Base-by-base conservation (phyloP, 108 stramenopile species). In the Nitzschia sp. region DNA sequence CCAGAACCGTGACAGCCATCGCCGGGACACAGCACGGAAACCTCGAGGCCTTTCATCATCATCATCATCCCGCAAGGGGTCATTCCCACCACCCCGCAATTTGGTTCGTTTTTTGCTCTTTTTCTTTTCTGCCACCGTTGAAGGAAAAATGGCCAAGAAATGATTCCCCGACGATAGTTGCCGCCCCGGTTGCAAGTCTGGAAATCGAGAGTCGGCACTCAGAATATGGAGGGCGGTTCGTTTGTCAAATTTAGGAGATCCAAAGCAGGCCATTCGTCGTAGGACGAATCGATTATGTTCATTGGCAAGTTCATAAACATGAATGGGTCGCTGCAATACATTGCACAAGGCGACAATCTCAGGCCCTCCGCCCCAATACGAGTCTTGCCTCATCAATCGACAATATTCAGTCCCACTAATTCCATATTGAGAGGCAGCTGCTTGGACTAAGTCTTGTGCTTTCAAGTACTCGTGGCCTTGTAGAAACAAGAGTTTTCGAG, bases 341-440 rank as follows among this genome's bases (percentile, higher is more conserved):
- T 98, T 98, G 72, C 87, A 87, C 36, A 98, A 67, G 19, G 96
- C 96, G 30, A 98, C 96, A 66, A 98, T 94, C 69, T 98, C 97
- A 26, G 96, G 96, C 15, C 97, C 97, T 25, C 97, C 97, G 35
- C 97, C 97, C 97, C 97, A 98, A 53, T 89, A 89, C 45, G 80
- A 83, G 36, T 97, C 93, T 75, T 89, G 79, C 54, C 87, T 75
- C 96, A 98, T 96, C 53, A 71, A 60, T 26, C 80, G 78, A 75
- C 95, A 94, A 79, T 97, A 97, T 69, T 90, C 89, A 17, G 83
- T 80, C 21, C 77, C 72, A 28, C 79, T 82, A 58, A 93, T 79
- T 46, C 85, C 87, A 72, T 93, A 96, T 63, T 90, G 89, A 9
- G 80, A 69, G 3, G 93, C 94, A 3, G 94, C 96, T 4, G 88